Percentiles rank a stretch among this genome's conserved stretches.
phyloP scores from a whole-genome alignment of 345 rosid genomes.

The Aquilaria sinensis region DNA sequence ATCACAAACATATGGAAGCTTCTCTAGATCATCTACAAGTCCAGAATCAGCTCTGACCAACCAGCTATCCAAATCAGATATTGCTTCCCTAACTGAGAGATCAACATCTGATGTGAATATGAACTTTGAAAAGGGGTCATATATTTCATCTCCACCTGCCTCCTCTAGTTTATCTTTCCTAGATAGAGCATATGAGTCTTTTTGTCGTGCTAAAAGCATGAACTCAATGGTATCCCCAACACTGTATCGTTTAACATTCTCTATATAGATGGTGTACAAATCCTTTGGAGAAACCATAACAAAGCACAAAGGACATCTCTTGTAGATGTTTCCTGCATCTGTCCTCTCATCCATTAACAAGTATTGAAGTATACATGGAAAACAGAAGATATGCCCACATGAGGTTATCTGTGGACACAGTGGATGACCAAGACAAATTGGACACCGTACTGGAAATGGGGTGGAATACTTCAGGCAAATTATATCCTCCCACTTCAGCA shows the following conservation, averaged over 20 bases:
- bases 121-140: slow-evolving; percentile 71
- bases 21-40: slow-evolving; percentile 81
- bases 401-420: slow-evolving; percentile 92
- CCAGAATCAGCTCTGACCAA: slow-evolving; percentile 82
- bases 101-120: slow-evolving; percentile 78
- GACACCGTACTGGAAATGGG: slow-evolving; percentile 78
- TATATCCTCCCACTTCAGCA: slow-evolving; percentile 85
- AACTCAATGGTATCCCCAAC: slow-evolving; percentile 70
- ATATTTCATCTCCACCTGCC: slow-evolving; percentile 14
- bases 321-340: slow-evolving; percentile 53
- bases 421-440: slow-evolving; percentile 90
- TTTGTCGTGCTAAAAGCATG: slow-evolving; percentile 73
- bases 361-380: slow-evolving; percentile 81
- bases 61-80: slow-evolving; percentile 87
- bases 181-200: slow-evolving; percentile 54
- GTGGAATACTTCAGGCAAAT: slow-evolving; percentile 83
- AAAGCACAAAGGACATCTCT: slow-evolving; percentile 92
- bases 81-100: slow-evolving; percentile 75
- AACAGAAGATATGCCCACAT: slow-evolving; percentile 97
- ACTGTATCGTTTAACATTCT: slow-evolving; percentile 56
- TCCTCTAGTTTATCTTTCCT: slow-evolving; percentile 31
- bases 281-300: slow-evolving; percentile 81
- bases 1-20: slow-evolving; percentile 88
- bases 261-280: slow-evolving; percentile 64
- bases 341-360: slow-evolving; percentile 68